A percentile compares a stretch with the other conserved stretches of the same genome.
phyloP scores from a whole-genome alignment of 257 asterid genomes.

The Capsicum baccatum region DNA sequence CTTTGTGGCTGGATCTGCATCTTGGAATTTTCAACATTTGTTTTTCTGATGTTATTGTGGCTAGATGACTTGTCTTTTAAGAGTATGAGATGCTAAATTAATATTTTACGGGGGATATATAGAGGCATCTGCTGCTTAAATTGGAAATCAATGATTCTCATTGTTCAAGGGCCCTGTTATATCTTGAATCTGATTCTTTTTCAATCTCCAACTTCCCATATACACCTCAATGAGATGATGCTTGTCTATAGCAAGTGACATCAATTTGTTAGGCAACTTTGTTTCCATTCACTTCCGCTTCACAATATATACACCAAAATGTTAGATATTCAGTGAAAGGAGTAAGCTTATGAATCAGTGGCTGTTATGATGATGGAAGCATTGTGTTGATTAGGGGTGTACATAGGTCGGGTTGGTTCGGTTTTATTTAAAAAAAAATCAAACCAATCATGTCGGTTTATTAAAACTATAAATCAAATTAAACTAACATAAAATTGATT shows the following conservation, averaged over 20 bases:
- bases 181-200: not conserved
- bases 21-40: slow-evolving; percentile 16
- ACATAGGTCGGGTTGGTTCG: too few relatives aligned
- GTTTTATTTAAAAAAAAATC: too few relatives aligned
- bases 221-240: not conserved
- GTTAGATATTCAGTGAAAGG: not conserved
- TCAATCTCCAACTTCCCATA: not conserved
- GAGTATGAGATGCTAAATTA: not conserved
- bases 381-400: too few relatives aligned
- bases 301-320: not conserved
- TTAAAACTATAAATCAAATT: too few relatives aligned
- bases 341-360: not conserved
- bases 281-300: not conserved
- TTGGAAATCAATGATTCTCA: slow-evolving; percentile 1
- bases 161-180: not conserved
- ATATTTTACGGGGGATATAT: not conserved
- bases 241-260: not conserved
- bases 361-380: not conserved
- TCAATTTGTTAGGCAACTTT: not conserved
- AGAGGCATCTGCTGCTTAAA: not conserved
- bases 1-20: slow-evolving; percentile 22
- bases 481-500: too few relatives aligned
- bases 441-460: too few relatives aligned
- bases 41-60: not conserved
- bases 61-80: slow-evolving; percentile 1